Conservation (phyloP, 306 rosid species). For the Geum urbanum region DNA sequence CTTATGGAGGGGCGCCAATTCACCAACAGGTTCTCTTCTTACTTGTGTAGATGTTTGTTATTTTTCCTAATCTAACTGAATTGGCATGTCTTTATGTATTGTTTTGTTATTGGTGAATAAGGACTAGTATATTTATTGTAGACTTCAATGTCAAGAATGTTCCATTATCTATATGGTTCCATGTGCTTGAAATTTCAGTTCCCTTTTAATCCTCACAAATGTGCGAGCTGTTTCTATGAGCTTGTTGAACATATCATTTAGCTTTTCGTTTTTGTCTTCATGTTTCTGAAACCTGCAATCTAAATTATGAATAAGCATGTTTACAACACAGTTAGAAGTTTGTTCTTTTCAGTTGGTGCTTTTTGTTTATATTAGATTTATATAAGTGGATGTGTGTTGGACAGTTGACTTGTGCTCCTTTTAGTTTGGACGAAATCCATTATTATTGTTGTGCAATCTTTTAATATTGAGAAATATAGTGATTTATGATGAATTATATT, state of each 20-base stretch:
- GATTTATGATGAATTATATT: constrained; percentile 22
- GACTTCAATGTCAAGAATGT: neutral
- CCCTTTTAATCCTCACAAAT: neutral
- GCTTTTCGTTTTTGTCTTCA: too few relatives aligned
- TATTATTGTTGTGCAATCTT: neutral
- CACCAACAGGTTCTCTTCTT: constrained; percentile 57
- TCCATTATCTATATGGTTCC: neutral
- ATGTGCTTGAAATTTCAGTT: neutral
- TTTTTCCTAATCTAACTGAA: too few relatives aligned
- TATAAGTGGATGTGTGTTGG: neutral
- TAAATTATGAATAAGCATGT: neutral
- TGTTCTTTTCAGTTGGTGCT: neutral
- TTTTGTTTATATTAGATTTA: neutral
- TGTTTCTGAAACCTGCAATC: too few relatives aligned
- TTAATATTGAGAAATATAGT: constrained; percentile 4
- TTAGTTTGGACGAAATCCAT: neutral
- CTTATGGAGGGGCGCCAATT: constrained; percentile 89
- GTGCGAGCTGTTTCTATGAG: too few relatives aligned
- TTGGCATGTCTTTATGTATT: neutral
- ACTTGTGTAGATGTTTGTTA: neutral
- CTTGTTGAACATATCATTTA: too few relatives aligned
- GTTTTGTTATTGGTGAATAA: neutral
- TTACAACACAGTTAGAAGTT: neutral
- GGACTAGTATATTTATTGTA: neutral
- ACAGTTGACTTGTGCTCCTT: neutral